phyloP scores from a whole-genome alignment of 257 asterid genomes.

The Solanum pinnatisectum region DNA sequence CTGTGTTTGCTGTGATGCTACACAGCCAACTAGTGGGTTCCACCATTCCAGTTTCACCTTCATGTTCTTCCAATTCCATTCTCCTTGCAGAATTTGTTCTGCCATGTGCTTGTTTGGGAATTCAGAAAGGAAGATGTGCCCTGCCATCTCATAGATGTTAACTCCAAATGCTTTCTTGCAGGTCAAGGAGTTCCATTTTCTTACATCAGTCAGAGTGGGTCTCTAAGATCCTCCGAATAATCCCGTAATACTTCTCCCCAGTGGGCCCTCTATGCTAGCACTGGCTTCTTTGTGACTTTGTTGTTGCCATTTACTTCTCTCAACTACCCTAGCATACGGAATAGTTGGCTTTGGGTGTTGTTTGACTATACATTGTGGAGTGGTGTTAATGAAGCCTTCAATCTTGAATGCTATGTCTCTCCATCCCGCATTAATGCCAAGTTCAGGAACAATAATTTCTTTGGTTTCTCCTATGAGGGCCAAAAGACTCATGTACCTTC shows the following conservation, averaged over 20 bases:
- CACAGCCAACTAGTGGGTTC: background rate
- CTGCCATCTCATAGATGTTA: too few species aligned
- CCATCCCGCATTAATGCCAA: background rate
- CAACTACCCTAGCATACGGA: background rate
- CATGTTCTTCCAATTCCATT: too few species aligned
- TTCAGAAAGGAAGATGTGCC: too few species aligned
- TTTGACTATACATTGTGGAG: background rate
- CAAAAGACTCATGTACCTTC: background rate
- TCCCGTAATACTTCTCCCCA: background rate
- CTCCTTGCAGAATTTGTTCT: too few species aligned
- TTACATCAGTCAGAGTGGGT: background rate
- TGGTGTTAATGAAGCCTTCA: background rate
- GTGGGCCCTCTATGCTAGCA: background rate
- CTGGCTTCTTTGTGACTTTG: background rate
- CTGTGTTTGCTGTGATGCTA: background rate
- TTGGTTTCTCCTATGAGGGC: background rate
- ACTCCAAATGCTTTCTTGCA: too few species aligned
- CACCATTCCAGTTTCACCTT: background rate
- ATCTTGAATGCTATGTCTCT: background rate
- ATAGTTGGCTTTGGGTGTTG: background rate
- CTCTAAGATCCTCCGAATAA: background rate
- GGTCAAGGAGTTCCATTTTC: background rate
- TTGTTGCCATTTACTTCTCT: background rate
- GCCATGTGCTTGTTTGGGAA: too few species aligned
- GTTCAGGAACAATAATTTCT: background rate